Evolutionary conservation across 2,329 filamentous ascomycete genomes (phyloP), one percentile per base, ranked within the genome.

Genomic region (Pseudonectria foliicola): DNA sequence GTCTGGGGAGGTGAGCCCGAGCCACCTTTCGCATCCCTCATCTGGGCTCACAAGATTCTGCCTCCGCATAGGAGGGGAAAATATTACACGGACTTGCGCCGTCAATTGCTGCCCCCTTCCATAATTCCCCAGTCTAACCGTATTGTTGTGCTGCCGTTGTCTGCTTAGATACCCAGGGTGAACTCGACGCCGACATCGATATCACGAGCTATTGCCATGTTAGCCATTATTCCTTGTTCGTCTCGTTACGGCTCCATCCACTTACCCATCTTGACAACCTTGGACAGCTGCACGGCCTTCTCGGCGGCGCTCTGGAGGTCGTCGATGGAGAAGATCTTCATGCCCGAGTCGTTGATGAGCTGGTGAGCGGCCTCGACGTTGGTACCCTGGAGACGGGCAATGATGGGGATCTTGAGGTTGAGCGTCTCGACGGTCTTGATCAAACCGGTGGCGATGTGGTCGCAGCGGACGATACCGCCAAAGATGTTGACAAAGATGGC

Each of bases 401-500:
- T 90, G 64, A 98, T 93, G 55, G 92, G 92, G 50, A 92, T 92
- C 68, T 92, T 84, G 56, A 98, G 79, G 73, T 95, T 89, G 75
- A 98, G 89, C 57, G 80, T 80, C 71, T 95, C 77, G 44, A 92
- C 92, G 38, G 95, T 94, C 62, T 86, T 82, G 71, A 98, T 94
- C 54, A 98, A 75, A 59, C 92, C 92, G 67, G 89, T 84, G 50
- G 92, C 92, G 61, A 98, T 98, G 57, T 86, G 88, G 63, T 98
- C 92, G 63, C 92, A 98, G 57, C 92, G 81, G 53, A 98, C 92
- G 54, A 98, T 98, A 70, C 92, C 92, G 62, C 92, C 92, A 61
- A 98, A 98, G 66, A 98, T 98, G 79, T 98, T 98, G 73, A 98
- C 92, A 55, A 98, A 98, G 71, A 98, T 92, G 57, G 92, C 92